Base-by-base conservation (phyloP, 306 rosid species). In the Cicer judaicum region DNA sequence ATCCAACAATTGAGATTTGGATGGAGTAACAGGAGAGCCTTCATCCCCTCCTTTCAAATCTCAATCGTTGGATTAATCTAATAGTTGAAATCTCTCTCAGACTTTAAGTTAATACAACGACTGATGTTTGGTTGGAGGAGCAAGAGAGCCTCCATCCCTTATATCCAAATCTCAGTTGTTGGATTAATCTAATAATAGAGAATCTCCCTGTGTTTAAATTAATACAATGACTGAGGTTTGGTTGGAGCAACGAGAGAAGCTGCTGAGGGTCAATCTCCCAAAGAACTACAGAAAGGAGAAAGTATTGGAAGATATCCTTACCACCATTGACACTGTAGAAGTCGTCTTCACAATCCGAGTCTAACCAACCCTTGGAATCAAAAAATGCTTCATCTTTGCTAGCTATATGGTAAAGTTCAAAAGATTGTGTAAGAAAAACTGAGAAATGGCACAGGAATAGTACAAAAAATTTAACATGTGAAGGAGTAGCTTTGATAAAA, bases 261-360 rank as follows among this genome's bases (percentile, higher is more conserved):
- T 7, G 3, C 10, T 7, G 57, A 52, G 24, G 19, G 6, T 7
- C 19, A 52, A 49, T 49, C 57, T 52, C 8, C 57, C 6, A 57
- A 70, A 42, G 43, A 81, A 80, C 56, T 29, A 75, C 59, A 16
- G 70, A 56, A 50, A 80, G 68, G 73, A 12, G 47, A 43, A 83
- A 57, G 79, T 41, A 42, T 36, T 75, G 70, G 53, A 53, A 60
- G 46, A 59, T 36, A 57, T 76, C 44, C 98, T 87, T 89, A 94
- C 99, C 99, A 36, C 99, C 99, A 76, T 91, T 90, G 72, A 94
- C 98, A 73, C 99, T 94, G 12, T 77, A 83, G 79, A 92, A 94
- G 80, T 94, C 98, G 61, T 89, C 96, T 42, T 94, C 99, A 19
- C 92, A 83, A 64, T 94, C 99, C 0, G 99, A 94, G 67, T 94